phyloP scores from a whole-genome alignment of 805 yeast species.

The Metschnikowia amazonensis region DNA sequence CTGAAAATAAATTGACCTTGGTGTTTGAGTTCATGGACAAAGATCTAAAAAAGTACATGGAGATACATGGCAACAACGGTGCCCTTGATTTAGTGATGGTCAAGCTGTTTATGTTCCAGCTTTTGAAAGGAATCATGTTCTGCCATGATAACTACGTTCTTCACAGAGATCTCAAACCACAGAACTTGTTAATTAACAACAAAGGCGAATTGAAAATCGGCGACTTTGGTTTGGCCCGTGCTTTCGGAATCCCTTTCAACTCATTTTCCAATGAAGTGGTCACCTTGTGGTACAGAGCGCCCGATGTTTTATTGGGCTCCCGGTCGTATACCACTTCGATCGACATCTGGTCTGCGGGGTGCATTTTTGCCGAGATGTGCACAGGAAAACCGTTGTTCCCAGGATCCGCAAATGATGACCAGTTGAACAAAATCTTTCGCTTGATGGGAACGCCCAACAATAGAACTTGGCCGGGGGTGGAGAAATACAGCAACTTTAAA shows the following conservation, averaged over 20 bases:
- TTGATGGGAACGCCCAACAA: constrained; percentile 97
- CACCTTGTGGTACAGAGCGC: constrained; percentile 97
- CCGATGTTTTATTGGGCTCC: constrained; percentile 92
- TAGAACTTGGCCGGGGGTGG: constrained; percentile 95
- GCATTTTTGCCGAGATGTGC: constrained; percentile 97
- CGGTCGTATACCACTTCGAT: constrained; percentile 95
- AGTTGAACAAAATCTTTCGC: constrained; percentile 84
- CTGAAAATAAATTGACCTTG: constrained; percentile 89
- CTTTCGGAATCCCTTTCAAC: constrained; percentile 96
- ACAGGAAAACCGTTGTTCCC: constrained; percentile 97
- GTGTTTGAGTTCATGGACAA: constrained; percentile 93
- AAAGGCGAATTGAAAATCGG: constrained; percentile 93
- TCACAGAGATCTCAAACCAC: constrained; percentile 90
- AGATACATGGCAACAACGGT: constrained; percentile 69
- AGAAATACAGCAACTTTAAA: constrained; percentile 82
- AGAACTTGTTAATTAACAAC: constrained; percentile 79
- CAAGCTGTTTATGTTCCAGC: constrained; percentile 90
- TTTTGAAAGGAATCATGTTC: constrained; percentile 82
- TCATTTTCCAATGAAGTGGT: constrained; percentile 97
- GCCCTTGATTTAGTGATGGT: constrained; percentile 71
- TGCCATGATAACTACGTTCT: constrained; percentile 83
- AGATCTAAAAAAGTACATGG: constrained; percentile 94
- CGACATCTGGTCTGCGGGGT: constrained; percentile 98
- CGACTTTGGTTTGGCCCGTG: constrained; percentile 95
- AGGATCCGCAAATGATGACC: constrained; percentile 95